A percentile compares a stretch with the other conserved stretches of the same genome.
Conservation (phyloP, 495 filamentous ascomycete species). For the Eremomyces bilateralis region DNA sequence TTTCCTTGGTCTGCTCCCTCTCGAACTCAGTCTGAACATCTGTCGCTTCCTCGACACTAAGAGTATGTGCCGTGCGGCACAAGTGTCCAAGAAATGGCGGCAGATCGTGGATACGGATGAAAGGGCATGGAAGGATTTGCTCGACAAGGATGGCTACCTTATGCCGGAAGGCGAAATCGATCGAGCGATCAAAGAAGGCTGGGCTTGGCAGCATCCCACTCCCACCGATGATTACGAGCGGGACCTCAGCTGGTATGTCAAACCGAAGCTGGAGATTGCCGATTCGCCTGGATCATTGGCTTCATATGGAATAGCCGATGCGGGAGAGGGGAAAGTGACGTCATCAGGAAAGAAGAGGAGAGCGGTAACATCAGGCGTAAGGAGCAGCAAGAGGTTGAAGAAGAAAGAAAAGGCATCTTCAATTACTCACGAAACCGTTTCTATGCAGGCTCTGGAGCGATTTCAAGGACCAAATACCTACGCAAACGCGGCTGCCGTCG, state of each 20-base stretch:
- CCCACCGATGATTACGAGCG: conserved; percentile 54
- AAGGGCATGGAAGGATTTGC: conserved; percentile 82
- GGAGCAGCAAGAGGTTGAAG: conserved; percentile 20
- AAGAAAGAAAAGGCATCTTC: conserved; percentile 24
- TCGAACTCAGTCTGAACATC: conserved; percentile 73
- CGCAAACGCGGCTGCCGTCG: conserved; percentile 56
- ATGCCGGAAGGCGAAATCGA: conserved; percentile 70
- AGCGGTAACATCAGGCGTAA: conserved; percentile 28
- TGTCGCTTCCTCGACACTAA: conserved; percentile 68
- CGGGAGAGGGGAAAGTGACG: conserved; percentile 5
- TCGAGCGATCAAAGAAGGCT: conserved; percentile 75
- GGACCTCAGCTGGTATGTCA: conserved; percentile 31
- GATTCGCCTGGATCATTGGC: neutral
- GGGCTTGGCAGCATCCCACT: conserved; percentile 91
- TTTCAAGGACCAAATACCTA: conserved; percentile 65
- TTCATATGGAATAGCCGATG: conserved; percentile 2
- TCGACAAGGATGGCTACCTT: conserved; percentile 61
- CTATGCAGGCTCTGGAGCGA: conserved; percentile 19
- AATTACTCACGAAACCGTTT: conserved; percentile 21
- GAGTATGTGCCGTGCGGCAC: conserved; percentile 77
- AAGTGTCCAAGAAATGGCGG: conserved; percentile 89
- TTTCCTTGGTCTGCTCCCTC: conserved; percentile 60
- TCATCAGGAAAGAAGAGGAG: conserved; percentile 27
- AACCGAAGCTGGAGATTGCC: conserved; percentile 2
- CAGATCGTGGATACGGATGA: conserved; percentile 78